Percentiles rank a stretch among this genome's conserved stretches.
These are phyloP conservation scores for Coemansia pectinata DNA, from an alignment of 192 early-diverging fungal species.

Conservation along the genomic window DNA sequence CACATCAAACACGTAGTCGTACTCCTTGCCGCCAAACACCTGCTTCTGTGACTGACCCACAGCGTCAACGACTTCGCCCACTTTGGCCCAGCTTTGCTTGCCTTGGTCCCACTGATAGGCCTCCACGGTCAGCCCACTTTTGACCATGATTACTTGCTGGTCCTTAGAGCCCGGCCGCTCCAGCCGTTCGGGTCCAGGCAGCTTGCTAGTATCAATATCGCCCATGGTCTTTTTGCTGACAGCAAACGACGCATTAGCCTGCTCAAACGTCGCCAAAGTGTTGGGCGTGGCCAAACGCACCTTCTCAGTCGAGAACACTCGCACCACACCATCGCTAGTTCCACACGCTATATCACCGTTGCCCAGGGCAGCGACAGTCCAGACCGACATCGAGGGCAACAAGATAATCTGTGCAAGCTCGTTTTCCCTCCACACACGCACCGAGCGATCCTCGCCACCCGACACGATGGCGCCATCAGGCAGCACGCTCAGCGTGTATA, in stretches of 20 bases:
- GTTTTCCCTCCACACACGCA: conserved; percentile 80
- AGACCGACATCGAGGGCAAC: conserved; percentile 89
- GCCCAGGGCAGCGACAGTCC: conserved; percentile 74
- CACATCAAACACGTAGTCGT: conserved; percentile 98
- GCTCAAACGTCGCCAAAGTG: conserved; percentile 39
- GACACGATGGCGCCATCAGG: conserved; percentile 80
- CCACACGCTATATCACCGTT: conserved; percentile 88
- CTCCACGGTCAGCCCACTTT: conserved; percentile 68
- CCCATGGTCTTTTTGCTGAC: conserved; percentile 62
- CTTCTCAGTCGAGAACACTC: conserved; percentile 71
- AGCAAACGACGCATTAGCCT: conserved; percentile 48
- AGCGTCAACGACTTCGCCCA: conserved; percentile 94
- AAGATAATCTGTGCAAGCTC: conserved; percentile 75
- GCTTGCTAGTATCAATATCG: conserved; percentile 76
- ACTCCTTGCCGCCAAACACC: conserved; percentile 81
- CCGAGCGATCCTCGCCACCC: conserved; percentile 90
- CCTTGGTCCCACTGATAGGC: conserved; percentile 84
- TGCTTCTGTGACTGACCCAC: conserved; percentile 76
- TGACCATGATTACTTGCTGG: conserved; percentile 89
- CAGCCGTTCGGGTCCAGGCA: conserved; percentile 78
- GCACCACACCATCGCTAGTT: conserved; percentile 76
- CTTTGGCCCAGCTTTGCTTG: conserved; percentile 72
- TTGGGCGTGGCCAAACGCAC: conserved; percentile 64
- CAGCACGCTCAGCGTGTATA: conserved; percentile 79
- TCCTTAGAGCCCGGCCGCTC: conserved; percentile 68